A percentile compares a stretch with the other conserved stretches of the same genome.
Evolutionary conservation across 805 yeast species (phyloP).

Genomic region (Metschnikowia peoriensis): DNA sequence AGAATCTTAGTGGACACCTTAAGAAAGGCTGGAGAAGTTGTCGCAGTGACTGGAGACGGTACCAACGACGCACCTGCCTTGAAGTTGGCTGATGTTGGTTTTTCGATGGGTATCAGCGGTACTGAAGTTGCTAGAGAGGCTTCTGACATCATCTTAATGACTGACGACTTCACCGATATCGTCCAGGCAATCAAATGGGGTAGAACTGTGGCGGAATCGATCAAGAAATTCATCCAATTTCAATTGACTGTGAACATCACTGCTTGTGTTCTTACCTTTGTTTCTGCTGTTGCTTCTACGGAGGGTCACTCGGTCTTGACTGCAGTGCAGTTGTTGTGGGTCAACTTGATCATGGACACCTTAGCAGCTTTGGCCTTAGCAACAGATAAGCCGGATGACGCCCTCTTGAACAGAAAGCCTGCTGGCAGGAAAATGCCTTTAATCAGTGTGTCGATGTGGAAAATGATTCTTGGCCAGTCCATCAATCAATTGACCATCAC

Average conservation of each 20-base stretch:
- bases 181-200: constrained; percentile 99
- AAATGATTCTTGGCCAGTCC: constrained; percentile 92
- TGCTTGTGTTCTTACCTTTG: constrained; percentile 92
- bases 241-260: constrained; percentile 95
- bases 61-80: constrained; percentile 98
- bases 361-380: constrained; percentile 97
- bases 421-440: constrained; percentile 76
- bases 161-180: constrained; percentile 90
- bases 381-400: constrained; percentile 91
- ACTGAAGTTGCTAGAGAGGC: constrained; percentile 99
- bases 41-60: constrained; percentile 99
- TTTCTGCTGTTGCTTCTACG: constrained; percentile 83
- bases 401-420: constrained; percentile 76
- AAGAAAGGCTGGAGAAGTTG: constrained; percentile 82
- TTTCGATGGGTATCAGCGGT: constrained; percentile 98
- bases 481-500: constrained; percentile 75
- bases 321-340: constrained; percentile 97
- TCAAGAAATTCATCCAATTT: constrained; percentile 93
- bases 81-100: constrained; percentile 95
- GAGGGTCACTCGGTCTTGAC: constrained; percentile 86
- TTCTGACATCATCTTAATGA: constrained; percentile 86
- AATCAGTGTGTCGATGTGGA: constrained; percentile 94
- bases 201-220: constrained; percentile 90
- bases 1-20: constrained; percentile 79
- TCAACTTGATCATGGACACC: constrained; percentile 96